Conservation (phyloP, 306 rosid genomes). For the Quercus alba region DNA sequence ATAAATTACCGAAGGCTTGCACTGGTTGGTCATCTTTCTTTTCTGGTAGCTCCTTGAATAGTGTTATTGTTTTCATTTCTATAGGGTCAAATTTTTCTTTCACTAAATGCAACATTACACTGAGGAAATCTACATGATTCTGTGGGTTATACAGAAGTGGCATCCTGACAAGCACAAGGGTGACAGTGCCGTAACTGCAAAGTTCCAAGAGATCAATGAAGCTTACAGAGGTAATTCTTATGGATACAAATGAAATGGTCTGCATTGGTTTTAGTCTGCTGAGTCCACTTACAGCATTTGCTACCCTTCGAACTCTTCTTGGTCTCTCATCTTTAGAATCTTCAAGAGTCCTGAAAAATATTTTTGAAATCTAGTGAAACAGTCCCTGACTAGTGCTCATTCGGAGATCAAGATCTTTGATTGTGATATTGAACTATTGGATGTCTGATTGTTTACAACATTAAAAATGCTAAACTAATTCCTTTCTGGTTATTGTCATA, state of each 20-base stretch:
- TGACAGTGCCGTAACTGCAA: constrained; percentile 50
- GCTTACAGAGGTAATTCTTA: constrained; percentile 62
- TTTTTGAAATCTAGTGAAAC: not conserved
- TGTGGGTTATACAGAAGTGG: constrained; percentile 56
- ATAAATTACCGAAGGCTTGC: constrained; percentile 72
- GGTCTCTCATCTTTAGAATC: not conserved
- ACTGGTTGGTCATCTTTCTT: constrained; percentile 45
- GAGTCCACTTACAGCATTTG: not conserved
- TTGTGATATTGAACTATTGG: not conserved
- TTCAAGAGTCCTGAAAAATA: not conserved
- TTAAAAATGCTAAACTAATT: not conserved
- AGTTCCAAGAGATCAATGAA: constrained; percentile 74
- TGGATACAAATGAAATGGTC: not conserved
- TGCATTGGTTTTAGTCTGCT: not conserved
- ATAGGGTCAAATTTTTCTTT: not conserved
- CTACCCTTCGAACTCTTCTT: constrained; percentile 2
- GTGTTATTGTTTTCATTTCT: not conserved
- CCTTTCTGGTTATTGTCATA: not conserved
- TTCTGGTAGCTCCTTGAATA: constrained; percentile 10
- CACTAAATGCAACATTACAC: not conserved
- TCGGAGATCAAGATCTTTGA: not conserved
- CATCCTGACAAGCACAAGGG: constrained; percentile 78
- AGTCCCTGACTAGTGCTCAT: not conserved
- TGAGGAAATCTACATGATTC: constrained; percentile 20
- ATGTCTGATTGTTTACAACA: not conserved